Evolutionary conservation across 176 grass and related monocot genomes (phyloP).

Genomic region (Bothriochloa decipiens): DNA sequence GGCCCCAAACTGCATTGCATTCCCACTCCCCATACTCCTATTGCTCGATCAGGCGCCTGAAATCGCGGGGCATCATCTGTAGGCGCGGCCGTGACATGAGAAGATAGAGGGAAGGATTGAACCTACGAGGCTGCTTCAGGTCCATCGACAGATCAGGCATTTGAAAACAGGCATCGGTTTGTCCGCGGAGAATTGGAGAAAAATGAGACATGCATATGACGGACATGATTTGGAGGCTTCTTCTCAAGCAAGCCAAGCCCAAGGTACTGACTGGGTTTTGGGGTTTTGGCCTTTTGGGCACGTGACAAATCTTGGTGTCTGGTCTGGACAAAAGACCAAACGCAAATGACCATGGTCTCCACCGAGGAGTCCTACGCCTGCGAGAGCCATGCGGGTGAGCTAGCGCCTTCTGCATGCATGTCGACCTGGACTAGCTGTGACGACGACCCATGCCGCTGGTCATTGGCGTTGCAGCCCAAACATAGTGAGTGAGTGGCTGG

Average conservation of each 20-base stretch:
- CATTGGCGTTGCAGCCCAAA: too few relatives aligned
- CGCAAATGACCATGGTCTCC: neutral
- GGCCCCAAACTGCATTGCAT: neutral
- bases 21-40: neutral
- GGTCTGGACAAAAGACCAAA: conserved; percentile 4
- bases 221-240: neutral
- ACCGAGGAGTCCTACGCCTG: conserved; percentile 7
- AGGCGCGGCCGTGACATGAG: neutral
- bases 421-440: neutral
- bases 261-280: neutral
- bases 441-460: neutral
- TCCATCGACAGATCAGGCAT: neutral
- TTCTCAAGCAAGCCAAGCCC: neutral
- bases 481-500: neutral
- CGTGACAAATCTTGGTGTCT: neutral
- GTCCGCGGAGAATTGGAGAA: neutral
- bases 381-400: neutral
- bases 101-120: neutral
- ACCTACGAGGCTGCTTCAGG: neutral
- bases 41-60: neutral
- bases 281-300: neutral
- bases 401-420: neutral
- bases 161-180: neutral
- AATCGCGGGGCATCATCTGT: neutral
- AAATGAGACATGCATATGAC: neutral